Evolutionary conservation across 2,329 filamentous ascomycete genomes (phyloP).

Genomic region (Ambrosiella cleistominuta): DNA sequence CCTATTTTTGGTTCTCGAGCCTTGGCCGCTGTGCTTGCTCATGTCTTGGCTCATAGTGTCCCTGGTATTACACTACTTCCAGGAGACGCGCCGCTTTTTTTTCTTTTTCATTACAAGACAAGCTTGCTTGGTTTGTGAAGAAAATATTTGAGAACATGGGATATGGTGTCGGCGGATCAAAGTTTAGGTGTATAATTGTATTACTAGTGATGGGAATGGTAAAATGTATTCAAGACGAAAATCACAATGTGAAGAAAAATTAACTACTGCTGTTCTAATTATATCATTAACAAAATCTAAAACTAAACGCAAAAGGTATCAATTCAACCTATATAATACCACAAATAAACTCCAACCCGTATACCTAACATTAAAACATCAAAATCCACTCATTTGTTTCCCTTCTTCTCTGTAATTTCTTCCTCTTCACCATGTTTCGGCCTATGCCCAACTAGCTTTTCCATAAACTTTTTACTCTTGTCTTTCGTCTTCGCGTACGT

Average conservation of each 20-base stretch:
- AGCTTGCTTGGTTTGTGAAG: conserved; percentile 4
- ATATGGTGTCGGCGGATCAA: not conserved
- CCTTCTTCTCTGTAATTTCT: conserved; percentile 4
- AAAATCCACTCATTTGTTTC: not conserved
- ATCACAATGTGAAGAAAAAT: no score
- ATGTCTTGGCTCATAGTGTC: conserved; percentile 13
- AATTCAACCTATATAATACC: not conserved
- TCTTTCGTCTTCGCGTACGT: conserved; percentile 53
- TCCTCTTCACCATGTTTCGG: conserved; percentile 1
- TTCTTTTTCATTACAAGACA: conserved; percentile 6
- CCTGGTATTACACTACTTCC: conserved; percentile 15
- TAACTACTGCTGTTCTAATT: not conserved
- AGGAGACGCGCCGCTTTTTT: conserved; percentile 14
- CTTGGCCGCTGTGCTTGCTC: conserved; percentile 13
- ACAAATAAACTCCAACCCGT: not conserved
- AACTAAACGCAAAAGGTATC: not conserved
- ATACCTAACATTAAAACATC: not conserved
- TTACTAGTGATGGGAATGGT: not conserved
- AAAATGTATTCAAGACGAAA: no score
- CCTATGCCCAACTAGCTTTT: conserved; percentile 8
- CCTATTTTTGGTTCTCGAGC: conserved; percentile 38
- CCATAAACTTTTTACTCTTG: conserved; percentile 40
- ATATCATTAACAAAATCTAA: not conserved
- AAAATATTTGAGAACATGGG: not conserved
- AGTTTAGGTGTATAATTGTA: not conserved